A percentile compares a stretch with the other conserved stretches of the same genome.
These are phyloP conservation scores for Peterozyma xylosa DNA, from an alignment of 805 yeast species.

Conservation along the genomic window DNA sequence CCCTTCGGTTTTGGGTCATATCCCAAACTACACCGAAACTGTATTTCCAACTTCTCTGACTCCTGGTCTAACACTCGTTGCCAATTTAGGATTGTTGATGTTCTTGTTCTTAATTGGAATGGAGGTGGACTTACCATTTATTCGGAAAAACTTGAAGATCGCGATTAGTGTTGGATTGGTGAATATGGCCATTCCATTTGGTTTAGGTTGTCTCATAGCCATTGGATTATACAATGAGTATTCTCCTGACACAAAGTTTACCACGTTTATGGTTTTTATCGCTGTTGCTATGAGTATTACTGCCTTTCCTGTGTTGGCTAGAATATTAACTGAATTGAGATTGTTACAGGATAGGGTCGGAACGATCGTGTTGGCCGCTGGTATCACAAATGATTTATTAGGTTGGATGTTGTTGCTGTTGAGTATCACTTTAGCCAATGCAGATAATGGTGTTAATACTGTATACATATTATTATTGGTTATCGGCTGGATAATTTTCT, in stretches of 20 bases:
- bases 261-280: conserved; percentile 72
- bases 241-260: conserved; percentile 33
- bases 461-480: conserved; percentile 62
- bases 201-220: conserved; percentile 66
- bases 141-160: conserved; percentile 48
- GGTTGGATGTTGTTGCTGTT: conserved; percentile 81
- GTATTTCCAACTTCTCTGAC: conserved; percentile 61
- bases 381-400: conserved; percentile 68
- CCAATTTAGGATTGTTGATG: conserved; percentile 69
- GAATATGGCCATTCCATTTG: conserved; percentile 76
- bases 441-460: conserved; percentile 60
- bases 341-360: conserved; percentile 69
- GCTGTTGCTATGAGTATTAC: conserved; percentile 82
- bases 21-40: conserved; percentile 56
- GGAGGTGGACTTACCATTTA: conserved; percentile 66
- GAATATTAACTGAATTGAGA: conserved; percentile 68
- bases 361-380: conserved; percentile 70
- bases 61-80: conserved; percentile 57
- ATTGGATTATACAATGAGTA: conserved; percentile 59
- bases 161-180: conserved; percentile 65
- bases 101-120: conserved; percentile 72
- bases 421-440: conserved; percentile 68
- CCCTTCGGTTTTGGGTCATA: conserved; percentile 66
- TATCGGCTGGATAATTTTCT: conserved; percentile 61
- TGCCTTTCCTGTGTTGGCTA: conserved; percentile 78